Evolutionary conservation across 331 rosid species (phyloP), one percentile per base, ranked within the genome.

Genomic region (Pyracantha coccinea): DNA sequence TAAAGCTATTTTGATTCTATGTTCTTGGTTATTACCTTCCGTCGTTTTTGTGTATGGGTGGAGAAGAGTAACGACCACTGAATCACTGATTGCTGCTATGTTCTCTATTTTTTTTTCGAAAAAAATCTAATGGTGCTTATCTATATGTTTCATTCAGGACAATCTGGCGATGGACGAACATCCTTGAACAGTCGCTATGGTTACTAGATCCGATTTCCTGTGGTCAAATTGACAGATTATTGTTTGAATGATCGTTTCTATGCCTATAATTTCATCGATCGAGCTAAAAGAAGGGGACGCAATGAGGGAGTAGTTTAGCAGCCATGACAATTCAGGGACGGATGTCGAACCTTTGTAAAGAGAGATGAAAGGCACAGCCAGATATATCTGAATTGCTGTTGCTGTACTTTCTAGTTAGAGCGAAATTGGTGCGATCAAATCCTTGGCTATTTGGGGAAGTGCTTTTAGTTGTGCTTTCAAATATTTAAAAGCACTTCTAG

Each of bases 81-180:
- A 25, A 21, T 25, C 15, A 60, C 4, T 14, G 35, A 14, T 60
- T 60, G 66, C 32, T 60, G 33, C 3, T 60, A 24, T 60, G 32
- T 5, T 60, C 16, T 60, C 13, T 6, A 28, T 55, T 15, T 25
- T 35, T 2, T 35, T 0, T 35, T 35, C 15, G 9, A 60, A 24
- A 60, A 59, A 64, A 60, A 60, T 38, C 81, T 32, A n/a, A 21
- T 28, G 19, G 32, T 50, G 17, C 32, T 45, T 68, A 68, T 71
- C 68, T 55, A 50, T 70, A 10, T 67, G 55, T 27, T 77, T 59
- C 63, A 45, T 79, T 85, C 97, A 94, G 99, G 99, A 33, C 97
- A 94, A 92, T 86, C 99, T 10, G 99, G 96, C 4, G 97, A 94
- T 74, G 99, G 99, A 68, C 80, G 97, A 50, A 92, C 97, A 7